A percentile compares a stretch with the other conserved stretches of the same genome.
These are phyloP conservation scores for Aspergillus incahuasiensis DNA, from an alignment of 495 filamentous ascomycete species.

Conservation along the genomic window DNA sequence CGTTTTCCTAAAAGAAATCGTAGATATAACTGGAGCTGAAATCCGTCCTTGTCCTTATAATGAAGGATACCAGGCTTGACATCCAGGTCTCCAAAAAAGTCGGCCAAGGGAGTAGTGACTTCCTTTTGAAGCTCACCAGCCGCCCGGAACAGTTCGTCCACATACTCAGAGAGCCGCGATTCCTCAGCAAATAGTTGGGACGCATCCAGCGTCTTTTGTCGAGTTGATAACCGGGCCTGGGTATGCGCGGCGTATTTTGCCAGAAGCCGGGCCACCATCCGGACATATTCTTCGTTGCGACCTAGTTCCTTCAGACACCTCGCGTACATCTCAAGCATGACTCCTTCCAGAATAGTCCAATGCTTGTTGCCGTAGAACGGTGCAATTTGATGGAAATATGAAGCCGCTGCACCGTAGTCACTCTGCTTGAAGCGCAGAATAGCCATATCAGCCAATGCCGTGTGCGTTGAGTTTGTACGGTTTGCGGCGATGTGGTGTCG, in stretches of 20 bases:
- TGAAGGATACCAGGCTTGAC: constrained; percentile 69
- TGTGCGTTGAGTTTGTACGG: constrained; percentile 68
- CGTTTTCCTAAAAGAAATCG: constrained; percentile 68
- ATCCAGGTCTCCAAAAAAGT: constrained; percentile 67
- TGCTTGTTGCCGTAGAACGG: constrained; percentile 75
- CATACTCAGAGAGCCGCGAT: constrained; percentile 54
- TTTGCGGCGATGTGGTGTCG: constrained; percentile 72
- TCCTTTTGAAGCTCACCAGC: constrained; percentile 61
- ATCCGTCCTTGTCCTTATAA: constrained; percentile 69
- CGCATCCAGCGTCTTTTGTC: constrained; percentile 32
- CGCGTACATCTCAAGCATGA: constrained; percentile 81
- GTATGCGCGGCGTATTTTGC: constrained; percentile 57
- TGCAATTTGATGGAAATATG: constrained; percentile 74
- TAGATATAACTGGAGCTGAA: constrained; percentile 65
- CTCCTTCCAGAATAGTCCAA: constrained; percentile 76
- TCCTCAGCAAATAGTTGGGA: constrained; percentile 45
- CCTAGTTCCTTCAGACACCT: constrained; percentile 75
- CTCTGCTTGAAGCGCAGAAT: constrained; percentile 66
- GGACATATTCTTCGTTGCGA: constrained; percentile 74
- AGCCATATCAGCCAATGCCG: constrained; percentile 79
- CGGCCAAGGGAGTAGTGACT: constrained; percentile 58
- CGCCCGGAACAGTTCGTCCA: constrained; percentile 60
- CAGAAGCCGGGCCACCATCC: constrained; percentile 67
- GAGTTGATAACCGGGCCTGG: constrained; percentile 29
- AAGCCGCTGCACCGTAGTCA: constrained; percentile 70